Conservation (phyloP, 2,329 filamentous ascomycete species). For the Lasiodiplodia sp. region DNA sequence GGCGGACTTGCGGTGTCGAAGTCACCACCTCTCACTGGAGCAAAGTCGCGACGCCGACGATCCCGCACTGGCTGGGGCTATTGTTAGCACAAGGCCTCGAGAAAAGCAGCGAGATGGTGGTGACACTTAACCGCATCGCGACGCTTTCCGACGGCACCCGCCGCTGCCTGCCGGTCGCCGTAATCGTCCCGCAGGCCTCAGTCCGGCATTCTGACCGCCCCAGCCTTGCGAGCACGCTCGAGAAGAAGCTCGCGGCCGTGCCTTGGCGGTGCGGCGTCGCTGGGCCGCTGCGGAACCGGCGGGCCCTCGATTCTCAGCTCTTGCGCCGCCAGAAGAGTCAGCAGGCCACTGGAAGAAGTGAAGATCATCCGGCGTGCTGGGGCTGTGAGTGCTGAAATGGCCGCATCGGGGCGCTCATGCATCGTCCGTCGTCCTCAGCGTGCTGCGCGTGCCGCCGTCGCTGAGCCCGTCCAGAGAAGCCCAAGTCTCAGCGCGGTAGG, state of each 20-base stretch:
- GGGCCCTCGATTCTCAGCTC: not conserved
- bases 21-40: not conserved
- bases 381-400: not conserved
- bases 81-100: slow-evolving; percentile 3
- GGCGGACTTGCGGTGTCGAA: slow-evolving; percentile 20
- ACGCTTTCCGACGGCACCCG: slow-evolving; percentile 15
- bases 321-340: slow-evolving; percentile 4
- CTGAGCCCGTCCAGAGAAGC: not conserved
- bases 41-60: not conserved
- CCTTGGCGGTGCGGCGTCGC: not conserved
- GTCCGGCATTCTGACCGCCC: not conserved
- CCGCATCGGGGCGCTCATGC: not conserved
- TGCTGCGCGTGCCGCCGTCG: not conserved
- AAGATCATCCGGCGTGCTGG: slow-evolving; percentile 11
- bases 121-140: slow-evolving; percentile 17
- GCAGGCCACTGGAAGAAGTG: slow-evolving; percentile 6
- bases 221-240: not conserved
- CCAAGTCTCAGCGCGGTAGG: not conserved
- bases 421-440: not conserved
- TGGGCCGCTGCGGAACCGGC: not conserved
- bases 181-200: not conserved
- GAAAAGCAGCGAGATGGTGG: slow-evolving; percentile 8
- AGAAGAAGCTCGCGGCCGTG: not conserved
- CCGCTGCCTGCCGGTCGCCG: slow-evolving; percentile 8
- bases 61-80: slow-evolving; percentile 18